These are phyloP conservation scores for Pleurotus pulmonarius DNA, from an alignment of 768 basidiomycete species.

Conservation along the genomic window DNA sequence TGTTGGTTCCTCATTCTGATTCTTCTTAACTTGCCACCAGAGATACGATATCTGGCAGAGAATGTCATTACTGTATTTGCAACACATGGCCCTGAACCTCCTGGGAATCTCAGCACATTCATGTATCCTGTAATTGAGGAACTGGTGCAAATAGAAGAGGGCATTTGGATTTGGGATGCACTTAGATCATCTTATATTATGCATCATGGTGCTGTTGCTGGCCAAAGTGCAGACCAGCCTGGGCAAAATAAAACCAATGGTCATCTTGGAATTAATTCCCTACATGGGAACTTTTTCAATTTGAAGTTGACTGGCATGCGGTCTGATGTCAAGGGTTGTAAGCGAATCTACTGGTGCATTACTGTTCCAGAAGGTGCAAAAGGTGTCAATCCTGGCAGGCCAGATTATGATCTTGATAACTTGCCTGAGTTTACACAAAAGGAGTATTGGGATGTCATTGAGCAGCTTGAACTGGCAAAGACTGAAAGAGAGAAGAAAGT, in stretches of 20 bases:
- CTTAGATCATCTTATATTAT: slow-evolving; percentile 20
- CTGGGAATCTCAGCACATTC: slow-evolving; percentile 23
- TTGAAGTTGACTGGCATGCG: slow-evolving; percentile 19
- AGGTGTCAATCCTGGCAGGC: slow-evolving; percentile 18
- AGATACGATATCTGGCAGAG: slow-evolving; percentile 15
- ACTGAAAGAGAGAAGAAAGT: slow-evolving; percentile 9
- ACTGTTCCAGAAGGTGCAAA: slow-evolving; percentile 15
- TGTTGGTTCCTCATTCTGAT: slow-evolving; percentile 20
- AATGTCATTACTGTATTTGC: slow-evolving; percentile 20
- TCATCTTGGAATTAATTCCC: slow-evolving; percentile 22
- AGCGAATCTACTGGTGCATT: slow-evolving; percentile 25
- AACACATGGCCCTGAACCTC: slow-evolving; percentile 23
- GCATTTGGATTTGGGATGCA: slow-evolving; percentile 31
- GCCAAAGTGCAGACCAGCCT: slow-evolving; percentile 26
- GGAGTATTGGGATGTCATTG: slow-evolving; percentile 21
- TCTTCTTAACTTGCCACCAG: slow-evolving; percentile 18
- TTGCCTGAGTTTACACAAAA: slow-evolving; percentile 19
- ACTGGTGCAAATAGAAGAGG: slow-evolving; percentile 20
- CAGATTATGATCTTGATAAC: slow-evolving; percentile 18
- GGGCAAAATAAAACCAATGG: slow-evolving; percentile 29
- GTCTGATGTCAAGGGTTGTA: slow-evolving; percentile 16
- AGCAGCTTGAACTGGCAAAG: slow-evolving; percentile 12
- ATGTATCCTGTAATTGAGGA: slow-evolving; percentile 23
- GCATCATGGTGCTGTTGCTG: slow-evolving; percentile 13
- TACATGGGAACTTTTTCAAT: slow-evolving; percentile 25